Evolutionary conservation across 495 filamentous ascomycete species (phyloP).

Genomic region (Lophium mytilinum): DNA sequence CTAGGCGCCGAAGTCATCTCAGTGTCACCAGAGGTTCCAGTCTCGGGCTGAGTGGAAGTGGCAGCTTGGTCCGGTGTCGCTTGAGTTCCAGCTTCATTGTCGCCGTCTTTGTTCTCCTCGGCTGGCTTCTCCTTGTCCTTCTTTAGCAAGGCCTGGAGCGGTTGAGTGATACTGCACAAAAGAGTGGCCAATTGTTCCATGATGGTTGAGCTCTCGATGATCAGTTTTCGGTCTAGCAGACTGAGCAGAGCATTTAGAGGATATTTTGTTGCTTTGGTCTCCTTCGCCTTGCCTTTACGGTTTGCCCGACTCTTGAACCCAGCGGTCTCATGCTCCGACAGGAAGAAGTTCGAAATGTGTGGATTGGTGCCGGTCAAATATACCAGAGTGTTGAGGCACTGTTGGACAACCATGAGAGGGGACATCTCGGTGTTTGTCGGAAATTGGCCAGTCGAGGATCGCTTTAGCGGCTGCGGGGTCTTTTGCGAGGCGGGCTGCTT

Average conservation of each 20-base stretch:
- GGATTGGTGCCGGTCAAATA: slow-evolving; percentile 74
- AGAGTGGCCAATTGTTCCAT: slow-evolving; percentile 90
- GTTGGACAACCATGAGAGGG: slow-evolving; percentile 88
- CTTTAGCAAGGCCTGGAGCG: slow-evolving; percentile 71
- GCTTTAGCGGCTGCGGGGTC: slow-evolving; percentile 70
- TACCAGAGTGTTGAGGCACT: slow-evolving; percentile 76
- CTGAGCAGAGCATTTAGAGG: slow-evolving; percentile 83
- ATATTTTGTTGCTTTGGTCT: slow-evolving; percentile 73
- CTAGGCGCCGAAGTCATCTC: slow-evolving; percentile 28
- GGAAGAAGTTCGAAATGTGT: slow-evolving; percentile 83
- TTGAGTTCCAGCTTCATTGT: slow-evolving; percentile 37
- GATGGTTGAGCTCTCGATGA: slow-evolving; percentile 89
- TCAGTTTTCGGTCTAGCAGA: slow-evolving; percentile 80
- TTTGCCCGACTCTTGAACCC: slow-evolving; percentile 66
- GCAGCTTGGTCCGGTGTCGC: slow-evolving; percentile 31
- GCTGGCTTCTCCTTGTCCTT: slow-evolving; percentile 66
- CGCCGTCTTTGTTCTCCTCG: slow-evolving; percentile 43
- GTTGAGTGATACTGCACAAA: slow-evolving; percentile 79
- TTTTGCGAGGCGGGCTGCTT: slow-evolving; percentile 69
- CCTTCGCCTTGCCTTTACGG: slow-evolving; percentile 70
- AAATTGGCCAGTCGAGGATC: slow-evolving; percentile 48
- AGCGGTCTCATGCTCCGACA: slow-evolving; percentile 83
- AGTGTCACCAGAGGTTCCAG: slow-evolving; percentile 4
- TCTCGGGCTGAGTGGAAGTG: not conserved
- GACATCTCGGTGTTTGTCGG: slow-evolving; percentile 62